Evolutionary conservation across 139 green algal genomes (phyloP), one percentile per base, ranked within the genome.

Genomic region (Chlorella ohadii): DNA sequence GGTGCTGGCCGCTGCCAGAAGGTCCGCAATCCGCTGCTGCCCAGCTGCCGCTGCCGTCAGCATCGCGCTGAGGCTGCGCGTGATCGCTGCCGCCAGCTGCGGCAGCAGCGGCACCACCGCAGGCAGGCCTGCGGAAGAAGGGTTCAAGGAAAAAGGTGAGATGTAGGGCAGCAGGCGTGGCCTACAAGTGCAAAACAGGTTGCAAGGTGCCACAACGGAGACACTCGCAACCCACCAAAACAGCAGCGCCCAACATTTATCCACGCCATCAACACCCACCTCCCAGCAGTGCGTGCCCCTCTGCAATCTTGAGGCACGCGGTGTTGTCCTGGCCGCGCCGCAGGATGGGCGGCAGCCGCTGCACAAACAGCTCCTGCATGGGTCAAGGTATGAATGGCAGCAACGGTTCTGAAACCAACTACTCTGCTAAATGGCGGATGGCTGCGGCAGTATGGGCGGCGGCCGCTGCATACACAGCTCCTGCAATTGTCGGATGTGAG

Each of bases 221-320:
- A n/a, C n/a, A n/a, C n/a, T n/a, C n/a, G n/a, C n/a, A n/a, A n/a
- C n/a, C n/a, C n/a, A n/a, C n/a, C n/a, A n/a, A n/a, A n/a, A n/a
- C n/a, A n/a, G n/a, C n/a, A n/a, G n/a, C n/a, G n/a, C n/a, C n/a
- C n/a, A n/a, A n/a, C n/a, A n/a, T n/a, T n/a, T n/a, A n/a, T n/a
- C n/a, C n/a, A n/a, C n/a, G 44, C 44, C 44, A 6, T 9, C 44
- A 6, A 51, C 44, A 51, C 76, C 15, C 76, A 82, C 79, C 74
- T 34, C 87, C 88, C 33, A 93, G 89, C 57, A 96, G 85, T 63
- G 92, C 79, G 74, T 94, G 94, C 1, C 72, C 86, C 83, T 96
- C 93, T 41, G 94, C 72, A 17, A 95, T 89, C 44, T 82, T 78
- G 38, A 92, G 92, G 23, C 86, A 89, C 11, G 89, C 79, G 2